phyloP scores from a whole-genome alignment of 176 grass and related monocot species.

The Hyparrhenia diplandra region DNA sequence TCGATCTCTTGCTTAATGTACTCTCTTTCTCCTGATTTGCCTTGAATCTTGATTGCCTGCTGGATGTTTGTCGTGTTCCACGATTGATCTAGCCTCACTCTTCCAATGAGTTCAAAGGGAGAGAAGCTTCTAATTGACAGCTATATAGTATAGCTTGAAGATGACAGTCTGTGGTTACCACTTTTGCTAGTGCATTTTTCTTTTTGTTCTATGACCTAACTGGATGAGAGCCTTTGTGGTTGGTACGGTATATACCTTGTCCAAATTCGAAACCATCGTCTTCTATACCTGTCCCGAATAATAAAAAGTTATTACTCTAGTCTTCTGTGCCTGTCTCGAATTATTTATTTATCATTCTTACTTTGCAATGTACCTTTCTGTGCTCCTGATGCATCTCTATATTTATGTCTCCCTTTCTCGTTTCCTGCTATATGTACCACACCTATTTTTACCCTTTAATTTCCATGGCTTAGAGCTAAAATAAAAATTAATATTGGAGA shows the following conservation, averaged over 20 bases:
- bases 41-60: not conserved
- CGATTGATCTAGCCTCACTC: not conserved
- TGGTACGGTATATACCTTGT: not conserved
- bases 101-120: conserved; percentile 8
- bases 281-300: too few species aligned
- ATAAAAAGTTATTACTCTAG: too few species aligned
- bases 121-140: conserved; percentile 37
- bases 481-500: too few species aligned
- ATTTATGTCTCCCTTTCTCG: too few species aligned
- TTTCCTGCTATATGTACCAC: too few species aligned
- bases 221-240: not conserved
- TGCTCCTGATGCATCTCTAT: too few species aligned
- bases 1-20: too few species aligned
- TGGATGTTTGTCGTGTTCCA: conserved; percentile 3
- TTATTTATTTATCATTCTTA: too few species aligned
- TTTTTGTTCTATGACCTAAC: not conserved
- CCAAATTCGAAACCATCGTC: not conserved
- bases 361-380: too few species aligned
- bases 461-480: too few species aligned
- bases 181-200: not conserved
- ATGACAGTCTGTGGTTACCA: not conserved
- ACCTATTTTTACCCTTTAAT: too few species aligned
- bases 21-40: not conserved
- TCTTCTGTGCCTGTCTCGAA: too few species aligned
- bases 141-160: not conserved